phyloP scores from a whole-genome alignment of 345 rosid genomes.

The Eucalyptus coolabah region DNA sequence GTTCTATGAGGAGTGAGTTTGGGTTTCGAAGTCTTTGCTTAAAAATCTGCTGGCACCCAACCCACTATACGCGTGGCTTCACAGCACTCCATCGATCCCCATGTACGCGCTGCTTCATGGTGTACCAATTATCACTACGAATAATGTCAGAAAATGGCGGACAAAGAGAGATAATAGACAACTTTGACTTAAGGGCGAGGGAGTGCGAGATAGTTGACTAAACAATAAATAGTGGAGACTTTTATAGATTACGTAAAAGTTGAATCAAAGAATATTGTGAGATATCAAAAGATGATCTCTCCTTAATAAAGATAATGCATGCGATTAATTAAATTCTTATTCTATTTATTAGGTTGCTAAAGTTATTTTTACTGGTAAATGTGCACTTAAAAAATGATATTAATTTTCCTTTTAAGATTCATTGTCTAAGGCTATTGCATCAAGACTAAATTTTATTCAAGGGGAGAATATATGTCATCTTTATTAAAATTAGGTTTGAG shows the following conservation, averaged over 20 bases:
- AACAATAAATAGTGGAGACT: no score
- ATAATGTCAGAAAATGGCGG: no score
- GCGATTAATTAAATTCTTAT: no score
- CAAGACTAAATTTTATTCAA: neutral
- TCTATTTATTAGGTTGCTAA: neutral
- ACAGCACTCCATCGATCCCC: no score
- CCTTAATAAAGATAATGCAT: neutral
- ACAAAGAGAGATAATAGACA: neutral
- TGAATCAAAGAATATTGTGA: neutral
- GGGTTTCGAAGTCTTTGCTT: no score
- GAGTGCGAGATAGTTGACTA: neutral
- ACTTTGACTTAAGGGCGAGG: neutral
- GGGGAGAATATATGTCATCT: neutral
- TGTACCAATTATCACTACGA: no score
- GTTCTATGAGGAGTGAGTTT: no score
- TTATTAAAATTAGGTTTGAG: neutral
- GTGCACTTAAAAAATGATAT: neutral
- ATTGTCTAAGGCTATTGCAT: neutral
- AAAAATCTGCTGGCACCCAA: no score
- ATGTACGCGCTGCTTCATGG: no score
- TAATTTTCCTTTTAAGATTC: neutral
- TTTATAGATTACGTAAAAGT: no score
- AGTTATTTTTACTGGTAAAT: no score
- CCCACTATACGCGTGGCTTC: no score
- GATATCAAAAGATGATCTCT: neutral